These are phyloP conservation scores for Serendipita sp. DNA, from an alignment of 768 basidiomycete genomes.

Conservation along the genomic window DNA sequence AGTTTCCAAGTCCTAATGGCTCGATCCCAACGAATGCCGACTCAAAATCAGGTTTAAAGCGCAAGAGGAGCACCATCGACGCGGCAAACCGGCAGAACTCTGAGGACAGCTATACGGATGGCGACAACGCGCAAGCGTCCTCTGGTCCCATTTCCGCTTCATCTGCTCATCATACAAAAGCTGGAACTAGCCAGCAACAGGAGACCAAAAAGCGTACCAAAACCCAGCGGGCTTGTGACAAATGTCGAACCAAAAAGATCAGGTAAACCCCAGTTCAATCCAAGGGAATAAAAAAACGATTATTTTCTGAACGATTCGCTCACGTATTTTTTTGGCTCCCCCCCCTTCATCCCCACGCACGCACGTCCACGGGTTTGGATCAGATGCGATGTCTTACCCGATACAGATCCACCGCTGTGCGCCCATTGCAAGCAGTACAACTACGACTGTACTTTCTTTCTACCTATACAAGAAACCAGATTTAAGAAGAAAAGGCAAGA, in stretches of 20 bases:
- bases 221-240: conserved; percentile 84
- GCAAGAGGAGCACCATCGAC: background rate
- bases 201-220: conserved; percentile 67
- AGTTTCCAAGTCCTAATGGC: background rate
- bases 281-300: too few relatives aligned
- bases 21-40: background rate
- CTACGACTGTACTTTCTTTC: conserved; percentile 92
- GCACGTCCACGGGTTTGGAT: conserved; percentile 6
- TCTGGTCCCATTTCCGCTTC: background rate
- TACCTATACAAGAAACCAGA: conserved; percentile 95
- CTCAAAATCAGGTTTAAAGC: background rate
- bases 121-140: background rate
- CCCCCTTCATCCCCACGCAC: conserved; percentile 4
- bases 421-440: conserved; percentile 90
- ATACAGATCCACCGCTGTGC: conserved; percentile 65
- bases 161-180: background rate
- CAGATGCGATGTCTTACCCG: conserved; percentile 72
- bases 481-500: conserved; percentile 93
- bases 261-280: conserved; percentile 25
- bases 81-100: background rate
- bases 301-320: background rate
- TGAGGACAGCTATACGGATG: conserved; percentile 1
- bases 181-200: background rate
- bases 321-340: conserved; percentile 8
- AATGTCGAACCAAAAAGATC: conserved; percentile 81